Evolutionary conservation across 495 filamentous ascomycete species (phyloP).

Genomic region (Aspergillus wentii): DNA sequence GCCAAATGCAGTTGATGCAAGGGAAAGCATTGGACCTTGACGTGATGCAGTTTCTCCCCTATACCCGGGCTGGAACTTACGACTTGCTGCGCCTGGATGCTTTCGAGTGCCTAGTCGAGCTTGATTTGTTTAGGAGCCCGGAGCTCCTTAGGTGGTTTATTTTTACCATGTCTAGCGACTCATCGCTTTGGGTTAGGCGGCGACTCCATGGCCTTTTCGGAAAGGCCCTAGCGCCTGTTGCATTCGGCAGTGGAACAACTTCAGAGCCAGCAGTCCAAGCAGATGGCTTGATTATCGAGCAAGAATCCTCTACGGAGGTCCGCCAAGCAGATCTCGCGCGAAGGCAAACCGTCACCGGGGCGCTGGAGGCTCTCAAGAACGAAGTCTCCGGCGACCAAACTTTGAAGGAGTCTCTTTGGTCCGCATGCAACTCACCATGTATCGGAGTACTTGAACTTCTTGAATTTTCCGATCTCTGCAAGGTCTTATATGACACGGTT

Average conservation of each 20-base stretch:
- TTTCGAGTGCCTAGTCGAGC: constrained; percentile 73
- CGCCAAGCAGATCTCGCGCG: constrained; percentile 66
- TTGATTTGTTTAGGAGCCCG: constrained; percentile 62
- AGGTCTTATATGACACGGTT: constrained; percentile 63
- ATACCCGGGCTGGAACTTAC: constrained; percentile 70
- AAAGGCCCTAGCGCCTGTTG: constrained; percentile 70
- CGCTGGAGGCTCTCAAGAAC: constrained; percentile 66
- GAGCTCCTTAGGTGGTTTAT: constrained; percentile 66
- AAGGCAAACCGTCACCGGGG: constrained; percentile 69
- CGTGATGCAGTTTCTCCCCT: constrained; percentile 69
- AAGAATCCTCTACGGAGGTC: constrained; percentile 62
- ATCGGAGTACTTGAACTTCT: constrained; percentile 67
- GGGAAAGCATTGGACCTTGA: constrained; percentile 59
- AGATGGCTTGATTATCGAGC: constrained; percentile 75
- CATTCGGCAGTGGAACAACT: constrained; percentile 57
- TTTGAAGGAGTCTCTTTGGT: constrained; percentile 71
- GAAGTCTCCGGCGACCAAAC: constrained; percentile 59
- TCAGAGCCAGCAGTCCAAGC: constrained; percentile 25
- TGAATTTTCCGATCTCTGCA: constrained; percentile 74
- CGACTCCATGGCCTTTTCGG: constrained; percentile 63
- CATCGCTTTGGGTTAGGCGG: constrained; percentile 74
- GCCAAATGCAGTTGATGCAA: constrained; percentile 68
- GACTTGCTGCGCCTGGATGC: constrained; percentile 79
- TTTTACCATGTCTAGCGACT: constrained; percentile 65
- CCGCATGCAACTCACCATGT: constrained; percentile 62